Evolutionary conservation across 768 basidiomycete genomes (phyloP), one percentile per base, ranked within the genome.

Genomic region (Zangia roseola): DNA sequence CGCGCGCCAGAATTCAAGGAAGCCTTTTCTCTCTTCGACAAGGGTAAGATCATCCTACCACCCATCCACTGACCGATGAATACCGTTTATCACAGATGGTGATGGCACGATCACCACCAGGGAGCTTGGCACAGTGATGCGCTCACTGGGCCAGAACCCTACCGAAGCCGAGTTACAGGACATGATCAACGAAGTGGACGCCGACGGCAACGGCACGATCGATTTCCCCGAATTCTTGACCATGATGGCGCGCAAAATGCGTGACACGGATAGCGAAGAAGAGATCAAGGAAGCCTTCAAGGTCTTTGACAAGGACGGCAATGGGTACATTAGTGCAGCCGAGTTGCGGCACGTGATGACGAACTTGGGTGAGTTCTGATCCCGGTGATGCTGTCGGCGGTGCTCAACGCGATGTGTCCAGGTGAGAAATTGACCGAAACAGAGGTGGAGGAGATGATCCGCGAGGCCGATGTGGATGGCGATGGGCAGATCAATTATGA

Each of bases 231-330:
- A 91, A 69, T 92, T 91, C 72, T 74, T 88, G 54, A 85, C 83
- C 38, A 84, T 87, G 85, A 87, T 86, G 85, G 84, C 85, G 52
- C 76, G 88, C 59, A 90, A 90, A 74, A 92, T 92, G 88, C 84
- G 85, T 65, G 90, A 94, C 67, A 89, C 88, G 20, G 93, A 94
- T 65, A 81, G 81, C 58, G 92, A 97, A 71, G 93, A 94, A 69
- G 94, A 97, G 74, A 89, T 98, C 70, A 84, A 83, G 68, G 91
- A 94, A 76, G 95, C 95, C 21, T 98, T 98, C 82, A 89, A 88
- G 71, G 91, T 93, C 46, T 97, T 97, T 61, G 94, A 97, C 72
- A 94, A 91, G 81, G 91, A 97, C 63, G 89, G 89, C 12, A 94
- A 92, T 60, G 94, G 94, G 16, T 88, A 77, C 63, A 97, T 97